Base-by-base conservation (phyloP, 768 basidiomycete genomes). In the Jaapia argillacea region DNA sequence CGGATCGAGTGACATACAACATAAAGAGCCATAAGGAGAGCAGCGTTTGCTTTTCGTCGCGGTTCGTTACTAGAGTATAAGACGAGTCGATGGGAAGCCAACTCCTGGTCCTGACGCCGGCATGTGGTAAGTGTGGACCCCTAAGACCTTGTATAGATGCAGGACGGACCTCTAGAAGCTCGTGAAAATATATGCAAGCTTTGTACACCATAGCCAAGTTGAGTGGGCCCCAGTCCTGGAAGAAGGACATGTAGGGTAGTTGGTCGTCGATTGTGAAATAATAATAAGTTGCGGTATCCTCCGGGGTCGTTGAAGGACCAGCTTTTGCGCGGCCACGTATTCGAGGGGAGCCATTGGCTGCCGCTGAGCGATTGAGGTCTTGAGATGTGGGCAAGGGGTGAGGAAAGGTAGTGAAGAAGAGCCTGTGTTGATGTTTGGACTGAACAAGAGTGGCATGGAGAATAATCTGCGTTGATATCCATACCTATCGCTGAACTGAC, bases 241-340 rank as follows among this genome's bases (percentile, higher is more conserved):
- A 93, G 74, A 96, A 96, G 24, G 85, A 88, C 51, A 91, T 75
- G 67, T 96, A 96, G 52, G 85, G 73, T 27, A 96, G 73, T 51
- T 90, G 85, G 70, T 92, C 84, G 63, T 96, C 91, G 66, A 94
- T 78, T 45, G 85, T 88, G 68, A 94, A 91, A 66, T 84, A 94
- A 65, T 88, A 87, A 61, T 87, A 88, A 42, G 74, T 71, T 45
- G 81, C 77, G 50, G 77, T 71, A 51, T 85, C 83, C 53, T 90
- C 85, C 20, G 82, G 77, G 13, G 84, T 73, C 21, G 75, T 68
- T 35, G 79, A 73, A 24, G 76, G 73, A n/a, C 74, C 72, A 28
- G 68, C 74, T 57, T 66, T 71, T 5, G 75, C 69, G 55, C 71
- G 72, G 41, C 74, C 68, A 48, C 85, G 81, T 24, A 86, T 62